Conservation (phyloP, 805 yeast genomes). For the Candida xyloterini region DNA sequence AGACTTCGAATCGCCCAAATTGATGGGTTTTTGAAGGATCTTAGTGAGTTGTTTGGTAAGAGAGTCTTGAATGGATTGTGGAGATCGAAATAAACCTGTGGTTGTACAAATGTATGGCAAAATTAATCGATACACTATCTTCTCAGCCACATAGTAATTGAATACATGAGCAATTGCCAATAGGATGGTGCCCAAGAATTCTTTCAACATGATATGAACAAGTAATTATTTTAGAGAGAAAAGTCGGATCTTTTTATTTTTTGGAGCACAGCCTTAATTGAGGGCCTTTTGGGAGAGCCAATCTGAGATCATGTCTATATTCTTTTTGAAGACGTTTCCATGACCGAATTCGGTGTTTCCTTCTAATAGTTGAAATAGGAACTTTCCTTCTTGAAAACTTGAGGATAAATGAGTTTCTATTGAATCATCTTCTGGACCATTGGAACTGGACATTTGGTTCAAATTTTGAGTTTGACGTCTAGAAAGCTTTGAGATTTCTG, state of each 20-base stretch:
- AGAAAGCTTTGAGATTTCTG: conserved; percentile 58
- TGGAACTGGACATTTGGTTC: conserved; percentile 42
- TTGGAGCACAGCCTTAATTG: conserved; percentile 37
- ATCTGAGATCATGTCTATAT: conserved; percentile 59
- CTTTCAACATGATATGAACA: conserved; percentile 10
- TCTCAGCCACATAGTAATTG: conserved; percentile 18
- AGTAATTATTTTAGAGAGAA: not conserved
- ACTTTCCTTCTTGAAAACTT: conserved; percentile 42
- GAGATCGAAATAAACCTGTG: conserved; percentile 4
- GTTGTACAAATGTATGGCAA: conserved; percentile 12
- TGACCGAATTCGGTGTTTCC: conserved; percentile 67
- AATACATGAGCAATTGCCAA: conserved; percentile 13
- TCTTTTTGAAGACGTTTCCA: conserved; percentile 65
- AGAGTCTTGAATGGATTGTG: conserved; percentile 2
- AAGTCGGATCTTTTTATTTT: not conserved
- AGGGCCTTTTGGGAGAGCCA: conserved; percentile 80
- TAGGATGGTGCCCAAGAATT: conserved; percentile 13
- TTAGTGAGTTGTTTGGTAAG: conserved; percentile 14
- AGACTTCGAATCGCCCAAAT: not conserved
- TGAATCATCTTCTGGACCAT: conserved; percentile 24
- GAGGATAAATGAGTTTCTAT: conserved; percentile 39
- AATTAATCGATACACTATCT: conserved; percentile 16
- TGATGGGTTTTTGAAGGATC: conserved; percentile 6
- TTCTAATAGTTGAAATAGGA: conserved; percentile 67
- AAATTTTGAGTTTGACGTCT: conserved; percentile 43